Evolutionary conservation across 176 grass and related monocot species (phyloP), one percentile per base, ranked within the genome.

Genomic region (Coix lacrymajobi): DNA sequence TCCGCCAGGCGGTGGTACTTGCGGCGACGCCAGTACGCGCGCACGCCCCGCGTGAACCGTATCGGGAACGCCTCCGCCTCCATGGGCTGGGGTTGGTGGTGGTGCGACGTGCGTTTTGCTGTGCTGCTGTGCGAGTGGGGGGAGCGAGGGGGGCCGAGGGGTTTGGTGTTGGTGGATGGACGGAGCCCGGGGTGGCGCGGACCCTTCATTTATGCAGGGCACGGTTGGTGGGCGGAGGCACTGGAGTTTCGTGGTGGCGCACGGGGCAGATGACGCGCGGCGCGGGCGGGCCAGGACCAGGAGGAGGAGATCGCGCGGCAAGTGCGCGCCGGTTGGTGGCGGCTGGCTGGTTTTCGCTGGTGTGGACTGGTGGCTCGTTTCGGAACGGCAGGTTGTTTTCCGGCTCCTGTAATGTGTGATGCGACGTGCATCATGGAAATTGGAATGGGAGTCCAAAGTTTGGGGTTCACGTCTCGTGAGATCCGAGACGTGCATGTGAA

Each of bases 11-110:
- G 82, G 66, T 94, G 87, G 78, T 97, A 97, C 43, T 92, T 94
- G 78, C 89, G 44, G 8, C 83, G 84, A 7, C 82, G 72, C 94
- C 94, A 97, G 82, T 90, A 85, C 1, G 92, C 29, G 7, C 83
- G 87, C 67, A 97, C 81, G 78, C 89, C 92, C 52, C 25, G 84
- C 11, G 92, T 94, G 85, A 97, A 93, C 60, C 83, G 81, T 71
- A 87, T 88, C 67, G 78, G 94, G 79, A 92, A 92, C 71, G 84
- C 84, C 74, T 90, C 90, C 14, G 52, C 8, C 52, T 56, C 52
- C 52, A 25, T 61, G 52, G 49, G 1, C 2, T 20, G 48, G 17
- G 2, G 5, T 1, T 7, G 48, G 15, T 51, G 48, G 48, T 51
- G 48, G 41, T 43, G 3, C 40, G 11, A 12, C 9, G 43, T 11